Conservation (phyloP, 2,329 filamentous ascomycete species). For the Colletotrichum agaves region DNA sequence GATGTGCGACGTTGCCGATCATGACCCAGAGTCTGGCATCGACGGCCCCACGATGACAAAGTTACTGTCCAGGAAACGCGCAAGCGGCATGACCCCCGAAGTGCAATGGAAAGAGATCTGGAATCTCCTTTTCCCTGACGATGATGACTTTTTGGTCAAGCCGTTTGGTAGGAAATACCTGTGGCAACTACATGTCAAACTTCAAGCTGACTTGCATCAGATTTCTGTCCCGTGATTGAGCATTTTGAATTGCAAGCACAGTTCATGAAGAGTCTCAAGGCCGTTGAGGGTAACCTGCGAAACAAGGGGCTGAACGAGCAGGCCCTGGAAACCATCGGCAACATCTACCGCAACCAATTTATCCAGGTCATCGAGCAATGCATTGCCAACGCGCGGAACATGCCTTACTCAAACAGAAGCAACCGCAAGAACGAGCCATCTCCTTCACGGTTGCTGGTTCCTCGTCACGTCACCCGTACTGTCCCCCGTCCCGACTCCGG, state of each 20-base stretch:
- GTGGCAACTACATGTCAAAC: neutral
- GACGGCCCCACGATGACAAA: slow-evolving; percentile 54
- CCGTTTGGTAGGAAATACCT: slow-evolving; percentile 42
- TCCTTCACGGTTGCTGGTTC: slow-evolving; percentile 24
- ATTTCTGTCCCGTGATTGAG: slow-evolving; percentile 54
- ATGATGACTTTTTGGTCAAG: slow-evolving; percentile 48
- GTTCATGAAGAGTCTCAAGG: slow-evolving; percentile 48
- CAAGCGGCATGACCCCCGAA: slow-evolving; percentile 50
- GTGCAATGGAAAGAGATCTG: slow-evolving; percentile 55
- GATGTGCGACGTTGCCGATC: slow-evolving; percentile 55
- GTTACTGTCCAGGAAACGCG: slow-evolving; percentile 52
- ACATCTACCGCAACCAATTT: slow-evolving; percentile 54
- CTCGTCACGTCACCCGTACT: slow-evolving; percentile 41
- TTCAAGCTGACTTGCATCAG: slow-evolving; percentile 39
- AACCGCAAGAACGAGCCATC: slow-evolving; percentile 51
- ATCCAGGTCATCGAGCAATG: slow-evolving; percentile 52
- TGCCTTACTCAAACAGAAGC: slow-evolving; percentile 54
- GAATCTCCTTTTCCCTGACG: slow-evolving; percentile 55
- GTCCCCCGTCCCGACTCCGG: slow-evolving; percentile 51
- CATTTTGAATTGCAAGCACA: slow-evolving; percentile 52
- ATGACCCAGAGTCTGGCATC: slow-evolving; percentile 53
- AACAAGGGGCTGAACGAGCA: slow-evolving; percentile 52
- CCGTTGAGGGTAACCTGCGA: slow-evolving; percentile 47
- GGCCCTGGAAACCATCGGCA: slow-evolving; percentile 51
- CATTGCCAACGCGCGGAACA: slow-evolving; percentile 47